Evolutionary conservation across 768 basidiomycete genomes (phyloP).

Genomic region (Leccinum aurantiacum): DNA sequence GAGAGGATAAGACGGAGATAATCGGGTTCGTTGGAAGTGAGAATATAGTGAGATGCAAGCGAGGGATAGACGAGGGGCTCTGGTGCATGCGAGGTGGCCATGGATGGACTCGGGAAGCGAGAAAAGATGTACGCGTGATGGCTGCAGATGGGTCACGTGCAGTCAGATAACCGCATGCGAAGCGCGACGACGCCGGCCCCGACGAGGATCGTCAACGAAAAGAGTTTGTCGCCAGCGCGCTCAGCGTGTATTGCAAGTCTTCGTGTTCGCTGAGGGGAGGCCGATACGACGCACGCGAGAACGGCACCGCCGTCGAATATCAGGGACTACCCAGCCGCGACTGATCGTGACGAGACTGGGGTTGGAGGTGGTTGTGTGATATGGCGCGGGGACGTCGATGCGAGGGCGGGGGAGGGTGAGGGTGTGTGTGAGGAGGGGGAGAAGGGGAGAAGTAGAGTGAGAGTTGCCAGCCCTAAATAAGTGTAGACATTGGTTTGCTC

Average conservation of each 20-base stretch:
- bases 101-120: neutral
- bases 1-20: conserved; percentile 86
- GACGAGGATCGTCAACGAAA: conserved; percentile 16
- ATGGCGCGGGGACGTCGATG: neutral
- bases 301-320: neutral
- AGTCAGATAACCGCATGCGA: conserved; percentile 23
- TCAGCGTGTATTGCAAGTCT: neutral
- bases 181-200: conserved; percentile 5
- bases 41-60: conserved; percentile 61
- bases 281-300: conserved; percentile 7
- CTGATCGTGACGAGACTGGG: conserved; percentile 21
- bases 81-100: conserved; percentile 62
- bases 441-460: conserved; percentile 10
- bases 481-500: conserved; percentile 15
- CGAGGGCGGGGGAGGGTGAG: neutral
- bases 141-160: conserved; percentile 25
- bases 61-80: conserved; percentile 66
- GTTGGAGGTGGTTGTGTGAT: neutral
- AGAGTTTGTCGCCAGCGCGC: conserved; percentile 6
- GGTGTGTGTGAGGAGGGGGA: neutral
- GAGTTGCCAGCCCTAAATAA: conserved; percentile 40
- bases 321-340: conserved; percentile 1
- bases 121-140: conserved; percentile 5
- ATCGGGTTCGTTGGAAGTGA: conserved; percentile 71
- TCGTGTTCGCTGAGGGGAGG: neutral